Base-by-base conservation (phyloP, 148 eudicot genomes). In the Cornus florida region DNA sequence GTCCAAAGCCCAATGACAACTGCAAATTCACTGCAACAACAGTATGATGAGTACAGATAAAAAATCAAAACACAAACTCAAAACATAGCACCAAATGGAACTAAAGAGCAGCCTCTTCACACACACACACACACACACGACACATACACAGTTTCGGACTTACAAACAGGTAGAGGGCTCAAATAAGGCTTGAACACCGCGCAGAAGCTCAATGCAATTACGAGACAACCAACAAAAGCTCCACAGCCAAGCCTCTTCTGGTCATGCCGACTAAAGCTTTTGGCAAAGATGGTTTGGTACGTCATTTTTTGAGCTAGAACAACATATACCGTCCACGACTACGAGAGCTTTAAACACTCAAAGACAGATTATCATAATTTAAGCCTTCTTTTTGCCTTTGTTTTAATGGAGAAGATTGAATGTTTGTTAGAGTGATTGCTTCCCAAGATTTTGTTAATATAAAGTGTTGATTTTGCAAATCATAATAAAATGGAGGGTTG, bases 181-280 rank as follows among this genome's bases (percentile, higher is more conserved):
- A 83, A 72, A 71, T 74, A 72, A 72, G 86, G 83, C 77, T 84
- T 84, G 56, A 83, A 72, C 20, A 75, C 38, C 20, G 77, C 60
- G 75, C 69, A 39, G 23, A 80, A 2, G 60, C 8, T 59, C 0
- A 80, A 68, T 57, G 69, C 78, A 28, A 80, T 39, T 41, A 85
- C 46, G 23, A 82, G 46, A 43, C 69, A 85, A 17, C 73, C 73
- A 33, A 64, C 73, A 81, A 38, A 35, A 35, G 38, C 38, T 35
- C 38, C 38, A 35, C 38, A 35, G 38, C 38, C 38, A 35, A 35
- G 5, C 38, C 5, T 35, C 5, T 35, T 35, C 38, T 35, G 38
- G 38, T 35, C 38, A 35, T 35, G 38, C 38, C 67, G 46, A 59
- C 81, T 77, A 19, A 85, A 85, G 71, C 88, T 82, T 77, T 79